Base-by-base conservation (phyloP, 768 basidiomycete species). In the Cystofilobasidium ferigula region DNA sequence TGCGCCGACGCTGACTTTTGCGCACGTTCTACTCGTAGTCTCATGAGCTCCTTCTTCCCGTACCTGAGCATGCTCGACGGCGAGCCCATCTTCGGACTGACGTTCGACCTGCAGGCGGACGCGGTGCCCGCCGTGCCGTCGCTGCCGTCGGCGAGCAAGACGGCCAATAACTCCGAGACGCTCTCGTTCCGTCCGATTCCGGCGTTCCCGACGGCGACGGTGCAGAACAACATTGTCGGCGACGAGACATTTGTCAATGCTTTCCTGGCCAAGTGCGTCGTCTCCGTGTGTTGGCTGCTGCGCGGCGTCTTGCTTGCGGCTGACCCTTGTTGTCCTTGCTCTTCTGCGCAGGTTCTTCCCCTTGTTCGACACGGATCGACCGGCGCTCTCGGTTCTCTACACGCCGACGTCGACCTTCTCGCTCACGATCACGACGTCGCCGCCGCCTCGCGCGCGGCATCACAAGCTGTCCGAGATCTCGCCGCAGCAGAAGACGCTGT, bases 361-460 rank as follows among this genome's bases (percentile, higher is more conserved):
- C 12, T 74, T 84, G 1, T 93, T 88, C 75, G 95, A 99, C 74
- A 81, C 78, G 24, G 83, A 88, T 69, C 84, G 94, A 22, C 76
- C 80, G 0, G 77, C 79, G 0, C 81, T 97, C 8, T 72, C 82
- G 20, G 80, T 85, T 54, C 89, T 82, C 24, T 99, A 98, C 74
- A 83, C 88, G 67, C 84, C 87, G 0, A 78, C 82, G 14, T 88
- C 93, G n/a, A 93, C 91, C 10, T 92, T 97, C 74, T 95, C 92
- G 0, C 87, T 86, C 74, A 87, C 86, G 24, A 83, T 84, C 71
- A 93, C 92, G 74, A 93, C 92, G 1, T 74, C 82, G 8, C 87
- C 93, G 68, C 89, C 89, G 5, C 74, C 80, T 9, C 86, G 92
- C 20, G 87, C 89, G 0, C 82, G 87, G 13, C 35, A 45, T 6